Evolutionary conservation across 108 stramenopile genomes (phyloP).

Genomic region (Pseudonitzschia multistriata): DNA sequence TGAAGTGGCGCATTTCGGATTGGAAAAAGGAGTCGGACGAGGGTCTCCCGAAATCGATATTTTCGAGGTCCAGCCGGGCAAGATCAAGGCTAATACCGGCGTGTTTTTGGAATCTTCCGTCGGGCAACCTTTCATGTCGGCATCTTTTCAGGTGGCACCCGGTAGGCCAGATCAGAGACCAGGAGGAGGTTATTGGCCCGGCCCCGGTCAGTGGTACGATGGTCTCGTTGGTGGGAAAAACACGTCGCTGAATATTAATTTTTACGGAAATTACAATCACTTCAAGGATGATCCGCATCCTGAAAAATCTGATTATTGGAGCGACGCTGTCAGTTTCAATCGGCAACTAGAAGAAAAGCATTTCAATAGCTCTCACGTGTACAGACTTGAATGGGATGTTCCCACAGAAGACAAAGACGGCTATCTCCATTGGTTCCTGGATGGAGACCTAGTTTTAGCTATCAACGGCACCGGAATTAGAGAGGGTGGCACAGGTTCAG

Average conservation of each 20-base stretch:
- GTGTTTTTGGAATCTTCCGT: slow-evolving; percentile 67
- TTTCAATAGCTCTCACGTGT: slow-evolving; percentile 83
- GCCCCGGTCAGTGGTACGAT: slow-evolving; percentile 90
- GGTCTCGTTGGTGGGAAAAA: slow-evolving; percentile 77
- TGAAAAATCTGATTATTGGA: slow-evolving; percentile 81
- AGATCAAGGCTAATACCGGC: slow-evolving; percentile 57
- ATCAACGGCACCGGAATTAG: slow-evolving; percentile 70
- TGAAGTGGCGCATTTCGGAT: slow-evolving; percentile 82
- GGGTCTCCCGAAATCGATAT: slow-evolving; percentile 99
- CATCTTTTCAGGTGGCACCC: slow-evolving; percentile 88
- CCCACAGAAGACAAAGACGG: slow-evolving; percentile 63
- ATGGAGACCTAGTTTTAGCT: slow-evolving; percentile 78
- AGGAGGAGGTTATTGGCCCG: slow-evolving; percentile 81
- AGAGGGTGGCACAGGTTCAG: slow-evolving; percentile 59
- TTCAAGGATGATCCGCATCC: slow-evolving; percentile 71
- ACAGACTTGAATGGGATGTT: slow-evolving; percentile 94
- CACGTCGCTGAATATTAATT: slow-evolving; percentile 84
- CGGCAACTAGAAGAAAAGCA: slow-evolving; percentile 66
- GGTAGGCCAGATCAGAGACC: slow-evolving; percentile 70
- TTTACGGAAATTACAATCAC: slow-evolving; percentile 92
- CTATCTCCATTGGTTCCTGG: slow-evolving; percentile 89
- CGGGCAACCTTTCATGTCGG: slow-evolving; percentile 85
- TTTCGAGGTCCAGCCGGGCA: slow-evolving; percentile 89
- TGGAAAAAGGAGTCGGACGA: slow-evolving; percentile 75
- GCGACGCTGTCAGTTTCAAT: slow-evolving; percentile 93